Conservation (phyloP, 2,329 filamentous ascomycete species). For the Nakataea oryzae region DNA sequence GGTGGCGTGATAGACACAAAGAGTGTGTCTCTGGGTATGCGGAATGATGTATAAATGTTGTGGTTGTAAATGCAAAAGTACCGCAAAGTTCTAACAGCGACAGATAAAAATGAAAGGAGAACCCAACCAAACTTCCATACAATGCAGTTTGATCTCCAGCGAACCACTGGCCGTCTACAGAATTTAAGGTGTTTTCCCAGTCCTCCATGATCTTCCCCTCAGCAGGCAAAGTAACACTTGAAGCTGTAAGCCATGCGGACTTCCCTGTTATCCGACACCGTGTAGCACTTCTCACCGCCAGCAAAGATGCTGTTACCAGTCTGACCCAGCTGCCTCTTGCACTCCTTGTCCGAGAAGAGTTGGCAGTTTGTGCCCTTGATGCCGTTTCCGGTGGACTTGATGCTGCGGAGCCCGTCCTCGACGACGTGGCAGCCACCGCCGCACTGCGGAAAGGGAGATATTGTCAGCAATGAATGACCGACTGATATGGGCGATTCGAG, state of each 20-base stretch:
- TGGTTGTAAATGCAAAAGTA: too few species aligned
- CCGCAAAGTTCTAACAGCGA: too few species aligned
- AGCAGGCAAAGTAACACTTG: constrained; percentile 3
- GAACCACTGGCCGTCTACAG: too few species aligned
- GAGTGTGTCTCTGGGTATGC: too few species aligned
- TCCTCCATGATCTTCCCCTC: not conserved
- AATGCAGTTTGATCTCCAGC: too few species aligned
- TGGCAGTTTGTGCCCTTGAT: constrained; percentile 3
- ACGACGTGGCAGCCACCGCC: constrained; percentile 1
- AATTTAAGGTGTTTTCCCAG: too few species aligned
- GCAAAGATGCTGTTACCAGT: constrained; percentile 5
- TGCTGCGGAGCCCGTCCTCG: constrained; percentile 1
- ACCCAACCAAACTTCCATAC: too few species aligned
- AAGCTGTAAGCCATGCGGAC: constrained; percentile 3
- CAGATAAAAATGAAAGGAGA: too few species aligned
- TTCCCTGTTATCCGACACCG: not conserved
- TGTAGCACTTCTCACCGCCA: constrained; percentile 2
- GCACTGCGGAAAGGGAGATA: not conserved
- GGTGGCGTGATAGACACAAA: too few species aligned
- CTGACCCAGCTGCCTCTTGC: constrained; percentile 1
- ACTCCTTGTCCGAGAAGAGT: constrained; percentile 7
- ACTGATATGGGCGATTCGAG: too few species aligned
- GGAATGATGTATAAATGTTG: too few species aligned
- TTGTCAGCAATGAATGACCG: too few species aligned
- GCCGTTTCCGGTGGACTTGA: constrained; percentile 1